Base-by-base conservation (phyloP, 83 land plant genomes). In the Diphasiastrum complanatum region DNA sequence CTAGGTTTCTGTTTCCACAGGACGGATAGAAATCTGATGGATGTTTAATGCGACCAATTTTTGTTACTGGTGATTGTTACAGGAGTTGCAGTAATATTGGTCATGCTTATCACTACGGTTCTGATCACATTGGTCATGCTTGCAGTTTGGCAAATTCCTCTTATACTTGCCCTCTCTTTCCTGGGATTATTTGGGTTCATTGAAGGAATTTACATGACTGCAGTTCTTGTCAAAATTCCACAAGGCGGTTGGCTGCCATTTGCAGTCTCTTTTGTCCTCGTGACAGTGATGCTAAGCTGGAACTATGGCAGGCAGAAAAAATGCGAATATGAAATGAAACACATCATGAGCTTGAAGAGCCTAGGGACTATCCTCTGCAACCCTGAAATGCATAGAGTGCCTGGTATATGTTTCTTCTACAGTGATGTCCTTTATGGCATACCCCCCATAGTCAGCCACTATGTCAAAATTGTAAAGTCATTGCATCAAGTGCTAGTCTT, bases 31-130 rank as follows among this genome's bases (percentile, higher is more conserved):
- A 48, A 51, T 27, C 24, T 29, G 26, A 27, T 51, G 26, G n/a
- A 51, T 48, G 8, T 48, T 18, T 5, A 19, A n/a, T n/a, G n/a
- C n/a, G n/a, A n/a, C n/a, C n/a, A n/a, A n/a, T n/a, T n/a, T n/a
- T n/a, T n/a, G n/a, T n/a, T n/a, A n/a, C n/a, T n/a, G n/a, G n/a
- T n/a, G n/a, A n/a, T n/a, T n/a, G n/a, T n/a, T 10, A 23, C 27
- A 51, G 55, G 55, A 33, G 28, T 51, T 51, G 55, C 55, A 51
- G 55, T 51, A 11, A 2, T 51, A 14, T 12, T 51, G 25, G 55
- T 51, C 2, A 51, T 51, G 55, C 12, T 51, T 14, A 23, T 25
- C 26, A 51, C 55, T 4, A 51, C 55, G 30, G 26, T 51, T 3
- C 5, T 51, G 28, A 2, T 51, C 2, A 51, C 27, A 2, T 11